These are phyloP conservation scores for Ganoderma multipileum DNA, from an alignment of 1,284 basidiomycete species.

Conservation along the genomic window DNA sequence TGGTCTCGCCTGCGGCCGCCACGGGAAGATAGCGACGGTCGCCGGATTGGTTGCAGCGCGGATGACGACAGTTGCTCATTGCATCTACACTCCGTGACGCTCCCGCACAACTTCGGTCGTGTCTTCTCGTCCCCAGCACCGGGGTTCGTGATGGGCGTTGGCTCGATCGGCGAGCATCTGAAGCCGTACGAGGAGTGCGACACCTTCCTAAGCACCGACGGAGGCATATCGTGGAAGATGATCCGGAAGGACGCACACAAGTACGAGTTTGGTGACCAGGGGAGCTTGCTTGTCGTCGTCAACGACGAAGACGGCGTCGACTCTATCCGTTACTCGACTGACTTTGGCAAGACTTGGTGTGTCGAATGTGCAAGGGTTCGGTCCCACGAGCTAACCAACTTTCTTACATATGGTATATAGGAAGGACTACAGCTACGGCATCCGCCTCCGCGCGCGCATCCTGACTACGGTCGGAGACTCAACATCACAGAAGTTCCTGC, in stretches of 20 bases:
- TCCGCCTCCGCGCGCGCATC: conserved; percentile 77
- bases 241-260: conserved; percentile 82
- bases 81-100: conserved; percentile 92
- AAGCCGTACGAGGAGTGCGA: conserved; percentile 88
- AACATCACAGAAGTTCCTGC: conserved; percentile 91
- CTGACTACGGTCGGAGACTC: conserved; percentile 91
- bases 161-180: conserved; percentile 80
- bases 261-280: conserved; percentile 95
- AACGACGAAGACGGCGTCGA: conserved; percentile 89
- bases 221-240: conserved; percentile 88
- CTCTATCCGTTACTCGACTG: conserved; percentile 81
- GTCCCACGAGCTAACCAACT: not conserved
- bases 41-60: conserved; percentile 67
- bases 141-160: conserved; percentile 95
- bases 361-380: conserved; percentile 35
- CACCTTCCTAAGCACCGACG: conserved; percentile 93
- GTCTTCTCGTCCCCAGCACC: conserved; percentile 96
- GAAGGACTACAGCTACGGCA: conserved; percentile 74
- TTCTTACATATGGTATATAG: conserved; percentile 45
- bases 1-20: conserved; percentile 83
- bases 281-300: conserved; percentile 85
- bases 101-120: conserved; percentile 91
- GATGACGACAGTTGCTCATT: conserved; percentile 76
- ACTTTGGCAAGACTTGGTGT: conserved; percentile 87
- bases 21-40: conserved; percentile 62